Evolutionary conservation across 495 filamentous ascomycete species (phyloP).

Genomic region (Trichoderma erinaceum): DNA sequence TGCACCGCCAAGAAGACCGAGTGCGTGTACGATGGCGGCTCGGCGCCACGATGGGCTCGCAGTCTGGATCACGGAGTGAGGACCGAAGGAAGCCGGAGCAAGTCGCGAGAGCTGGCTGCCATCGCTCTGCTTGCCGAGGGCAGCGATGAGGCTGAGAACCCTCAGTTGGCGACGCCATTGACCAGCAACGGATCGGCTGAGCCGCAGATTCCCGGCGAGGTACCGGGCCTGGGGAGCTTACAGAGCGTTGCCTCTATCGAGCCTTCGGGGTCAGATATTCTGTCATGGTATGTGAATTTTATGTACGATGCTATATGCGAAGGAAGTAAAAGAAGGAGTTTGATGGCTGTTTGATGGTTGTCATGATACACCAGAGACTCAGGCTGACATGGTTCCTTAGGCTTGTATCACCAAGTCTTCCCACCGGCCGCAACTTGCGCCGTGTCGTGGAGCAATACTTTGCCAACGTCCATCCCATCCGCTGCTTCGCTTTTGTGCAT

Average conservation of each 20-base stretch:
- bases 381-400: neutral
- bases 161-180: neutral
- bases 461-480: slow-evolving; percentile 33
- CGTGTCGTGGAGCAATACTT: slow-evolving; percentile 33
- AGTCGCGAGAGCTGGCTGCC: slow-evolving; percentile 4
- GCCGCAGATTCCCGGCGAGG: neutral
- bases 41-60: slow-evolving; percentile 28
- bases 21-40: slow-evolving; percentile 30
- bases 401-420: slow-evolving; percentile 20
- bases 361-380: neutral
- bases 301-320: no score
- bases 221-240: neutral
- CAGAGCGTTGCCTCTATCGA: slow-evolving; percentile 8
- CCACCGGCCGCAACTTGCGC: slow-evolving; percentile 22
- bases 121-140: neutral
- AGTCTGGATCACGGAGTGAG: slow-evolving; percentile 11
- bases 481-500: slow-evolving; percentile 35
- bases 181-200: neutral
- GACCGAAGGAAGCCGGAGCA: slow-evolving; percentile 12
- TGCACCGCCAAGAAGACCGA: slow-evolving; percentile 24
- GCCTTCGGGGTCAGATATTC: neutral
- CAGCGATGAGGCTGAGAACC: neutral
- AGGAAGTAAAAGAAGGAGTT: neutral
- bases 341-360: neutral
- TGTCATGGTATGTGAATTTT: slow-evolving; percentile 7